These are phyloP conservation scores for Cicer yamashitae DNA, from an alignment of 306 rosid genomes.

Conservation along the genomic window DNA sequence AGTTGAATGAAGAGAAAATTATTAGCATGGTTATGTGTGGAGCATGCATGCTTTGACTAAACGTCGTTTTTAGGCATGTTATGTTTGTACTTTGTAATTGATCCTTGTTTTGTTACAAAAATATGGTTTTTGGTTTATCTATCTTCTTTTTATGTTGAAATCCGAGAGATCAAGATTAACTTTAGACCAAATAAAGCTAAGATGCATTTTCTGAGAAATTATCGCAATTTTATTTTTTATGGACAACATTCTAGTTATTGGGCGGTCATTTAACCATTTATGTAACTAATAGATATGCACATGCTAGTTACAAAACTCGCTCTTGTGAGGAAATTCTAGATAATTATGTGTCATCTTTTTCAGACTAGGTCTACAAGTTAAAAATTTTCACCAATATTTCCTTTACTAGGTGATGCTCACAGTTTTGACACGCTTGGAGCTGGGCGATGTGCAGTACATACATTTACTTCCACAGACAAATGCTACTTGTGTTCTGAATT, in stretches of 20 bases:
- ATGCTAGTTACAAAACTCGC: slow-evolving; percentile 13
- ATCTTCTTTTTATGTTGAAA: slow-evolving; percentile 21
- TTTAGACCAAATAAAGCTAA: slow-evolving; percentile 27
- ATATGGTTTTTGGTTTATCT: slow-evolving; percentile 24
- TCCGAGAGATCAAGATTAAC: slow-evolving; percentile 25
- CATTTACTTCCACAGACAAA: slow-evolving; percentile 75
- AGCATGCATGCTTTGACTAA: slow-evolving; percentile 21
- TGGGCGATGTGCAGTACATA: slow-evolving; percentile 81
- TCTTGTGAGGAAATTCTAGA: slow-evolving; percentile 21
- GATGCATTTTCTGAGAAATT: slow-evolving; percentile 3
- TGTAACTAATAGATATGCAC: not conserved
- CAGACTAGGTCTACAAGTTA: slow-evolving; percentile 37
- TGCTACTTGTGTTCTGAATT: slow-evolving; percentile 74
- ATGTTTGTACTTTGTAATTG: not conserved
- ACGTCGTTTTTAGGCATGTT: slow-evolving; percentile 12
- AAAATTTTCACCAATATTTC: slow-evolving; percentile 35
- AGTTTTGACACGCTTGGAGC: slow-evolving; percentile 87
- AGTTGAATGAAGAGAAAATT: slow-evolving; percentile 5
- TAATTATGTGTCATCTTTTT: slow-evolving; percentile 24
- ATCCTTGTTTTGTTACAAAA: slow-evolving; percentile 24
- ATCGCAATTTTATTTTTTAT: not conserved
- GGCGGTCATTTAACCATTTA: not conserved
- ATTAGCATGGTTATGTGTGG: slow-evolving; percentile 22
- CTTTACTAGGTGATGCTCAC: slow-evolving; percentile 86
- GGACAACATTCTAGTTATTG: slow-evolving; percentile 10